Base-by-base conservation (phyloP, 2,329 filamentous ascomycete species). In the Aspergillus sp. region DNA sequence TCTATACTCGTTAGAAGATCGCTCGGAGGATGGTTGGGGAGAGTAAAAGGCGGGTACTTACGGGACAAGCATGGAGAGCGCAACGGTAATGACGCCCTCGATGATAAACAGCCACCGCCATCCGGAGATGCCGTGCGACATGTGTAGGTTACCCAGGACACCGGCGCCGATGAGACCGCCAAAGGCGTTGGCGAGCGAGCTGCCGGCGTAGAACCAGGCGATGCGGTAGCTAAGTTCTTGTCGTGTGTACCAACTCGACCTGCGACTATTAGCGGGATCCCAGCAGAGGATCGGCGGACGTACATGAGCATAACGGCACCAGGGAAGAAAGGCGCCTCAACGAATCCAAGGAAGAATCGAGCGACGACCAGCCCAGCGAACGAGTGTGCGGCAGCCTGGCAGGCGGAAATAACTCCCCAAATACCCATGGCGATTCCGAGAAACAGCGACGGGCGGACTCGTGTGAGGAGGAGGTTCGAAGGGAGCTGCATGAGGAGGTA, bases 191-290 rank as follows among this genome's bases (percentile, higher is more conserved):
- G 82, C 82, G 0, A 86, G 64, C 0, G 81, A 79, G 58, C 76
- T 80, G 11, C 81, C 81, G 0, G 77, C 76, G 56, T 83, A 84
- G 52, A 83, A 80, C 72, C 79, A 79, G 6, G 81, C 78, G 57
- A 83, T 82, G 1, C 82, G 74, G 46, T 78, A 71, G 7, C 79
- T 78, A 46, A 84, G 68, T 73, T 87, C 85, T 47, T 83, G 81
- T 51, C 87, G 81, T 0, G 87, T 89, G 71, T 90, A 90, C 86
- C 87, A 90, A 71, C 88, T 88, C 2, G 86, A 87, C 70, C 70
- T 73, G 41, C 22, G 38, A n/a, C 19, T 2, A 25, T 62, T n/a
- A 62, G 52, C 28, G 15, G 5, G 13, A 3, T 41, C 7, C 4
- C 17, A 13, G 6, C 22, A 48, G 13, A 9, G 25, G 7, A 6